Percentiles rank a stretch among this genome's conserved stretches.
Conservation (phyloP, 2,329 filamentous ascomycete species). For the Alternaria novae-zelandiae region DNA sequence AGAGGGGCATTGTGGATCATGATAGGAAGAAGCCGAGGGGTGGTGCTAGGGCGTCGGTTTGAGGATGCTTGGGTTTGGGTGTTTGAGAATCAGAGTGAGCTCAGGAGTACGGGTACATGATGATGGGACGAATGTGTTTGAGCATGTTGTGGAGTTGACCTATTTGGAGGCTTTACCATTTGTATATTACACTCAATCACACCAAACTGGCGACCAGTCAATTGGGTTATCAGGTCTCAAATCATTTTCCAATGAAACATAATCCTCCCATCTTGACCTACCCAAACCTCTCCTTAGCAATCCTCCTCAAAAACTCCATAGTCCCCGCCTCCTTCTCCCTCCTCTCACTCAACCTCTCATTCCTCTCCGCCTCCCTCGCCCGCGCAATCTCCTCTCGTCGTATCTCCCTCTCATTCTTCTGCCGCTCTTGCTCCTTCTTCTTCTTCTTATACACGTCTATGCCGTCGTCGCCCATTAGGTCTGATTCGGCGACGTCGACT, state of each 20-base stretch:
- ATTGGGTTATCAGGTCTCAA: too few species aligned
- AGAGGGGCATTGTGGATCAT: conserved; percentile 54
- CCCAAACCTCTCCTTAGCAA: conserved; percentile 75
- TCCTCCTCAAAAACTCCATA: conserved; percentile 77
- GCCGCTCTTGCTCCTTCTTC: conserved; percentile 68
- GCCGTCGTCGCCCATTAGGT: conserved; percentile 77
- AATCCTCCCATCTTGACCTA: background rate
- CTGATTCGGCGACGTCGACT: conserved; percentile 69
- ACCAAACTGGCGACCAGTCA: background rate
- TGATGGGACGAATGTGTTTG: background rate
- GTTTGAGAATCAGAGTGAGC: too few species aligned
- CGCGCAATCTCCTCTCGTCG: conserved; percentile 79
- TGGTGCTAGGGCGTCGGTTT: background rate
- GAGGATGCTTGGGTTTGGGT: background rate
- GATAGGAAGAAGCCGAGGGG: conserved; percentile 1
- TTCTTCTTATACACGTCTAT: conserved; percentile 70
- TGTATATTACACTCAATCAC: background rate
- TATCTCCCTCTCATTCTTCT: conserved; percentile 85
- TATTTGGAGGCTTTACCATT: background rate
- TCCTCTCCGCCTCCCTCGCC: conserved; percentile 78
- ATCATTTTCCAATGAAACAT: too few species aligned
- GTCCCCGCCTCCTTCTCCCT: conserved; percentile 81
- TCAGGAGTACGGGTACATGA: background rate
- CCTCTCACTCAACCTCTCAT: conserved; percentile 74
- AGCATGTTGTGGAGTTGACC: background rate